A percentile compares a stretch with the other conserved stretches of the same genome.
Evolutionary conservation across 768 basidiomycete species (phyloP).

Genomic region (Hebeloma cylindrosporum): DNA sequence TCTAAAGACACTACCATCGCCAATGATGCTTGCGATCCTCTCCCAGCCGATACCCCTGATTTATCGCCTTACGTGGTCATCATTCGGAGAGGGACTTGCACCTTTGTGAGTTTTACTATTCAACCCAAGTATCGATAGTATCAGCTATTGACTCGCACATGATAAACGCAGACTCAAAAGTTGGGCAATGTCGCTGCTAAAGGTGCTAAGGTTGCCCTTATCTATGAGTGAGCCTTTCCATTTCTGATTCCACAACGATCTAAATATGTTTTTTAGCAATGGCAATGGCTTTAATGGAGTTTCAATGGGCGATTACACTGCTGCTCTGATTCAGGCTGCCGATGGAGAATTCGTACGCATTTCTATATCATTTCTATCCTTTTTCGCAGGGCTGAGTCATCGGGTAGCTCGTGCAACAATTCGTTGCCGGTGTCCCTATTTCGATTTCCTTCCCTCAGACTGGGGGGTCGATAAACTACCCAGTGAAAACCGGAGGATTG

Average conservation of each 20-base stretch:
- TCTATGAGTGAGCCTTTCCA: slow-evolving; percentile 50
- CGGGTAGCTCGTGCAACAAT: slow-evolving; percentile 53
- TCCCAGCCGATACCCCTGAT: slow-evolving; percentile 53
- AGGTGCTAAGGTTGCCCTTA: slow-evolving; percentile 44
- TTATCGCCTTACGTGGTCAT: slow-evolving; percentile 52
- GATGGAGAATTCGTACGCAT: slow-evolving; percentile 52
- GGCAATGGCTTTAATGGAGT: slow-evolving; percentile 46
- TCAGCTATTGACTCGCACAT: neutral
- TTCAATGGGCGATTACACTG: slow-evolving; percentile 39
- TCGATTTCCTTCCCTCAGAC: slow-evolving; percentile 49
- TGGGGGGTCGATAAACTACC: slow-evolving; percentile 38
- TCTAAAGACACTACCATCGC: slow-evolving; percentile 50
- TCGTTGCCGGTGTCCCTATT: slow-evolving; percentile 39
- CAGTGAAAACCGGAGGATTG: slow-evolving; percentile 51
- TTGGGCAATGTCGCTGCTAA: slow-evolving; percentile 52
- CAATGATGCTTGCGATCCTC: slow-evolving; percentile 57
- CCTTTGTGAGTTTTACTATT: slow-evolving; percentile 37
- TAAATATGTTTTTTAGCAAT: slow-evolving; percentile 35
- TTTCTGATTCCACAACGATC: neutral
- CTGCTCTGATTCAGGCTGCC: slow-evolving; percentile 48
- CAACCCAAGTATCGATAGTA: too few species aligned
- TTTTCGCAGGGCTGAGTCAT: neutral
- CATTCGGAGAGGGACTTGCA: slow-evolving; percentile 57
- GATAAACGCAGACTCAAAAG: slow-evolving; percentile 42
- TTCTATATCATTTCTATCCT: neutral